A percentile compares a stretch with the other conserved stretches of the same genome.
phyloP scores from a whole-genome alignment of 768 basidiomycete genomes.

The Auricularia cornea region DNA sequence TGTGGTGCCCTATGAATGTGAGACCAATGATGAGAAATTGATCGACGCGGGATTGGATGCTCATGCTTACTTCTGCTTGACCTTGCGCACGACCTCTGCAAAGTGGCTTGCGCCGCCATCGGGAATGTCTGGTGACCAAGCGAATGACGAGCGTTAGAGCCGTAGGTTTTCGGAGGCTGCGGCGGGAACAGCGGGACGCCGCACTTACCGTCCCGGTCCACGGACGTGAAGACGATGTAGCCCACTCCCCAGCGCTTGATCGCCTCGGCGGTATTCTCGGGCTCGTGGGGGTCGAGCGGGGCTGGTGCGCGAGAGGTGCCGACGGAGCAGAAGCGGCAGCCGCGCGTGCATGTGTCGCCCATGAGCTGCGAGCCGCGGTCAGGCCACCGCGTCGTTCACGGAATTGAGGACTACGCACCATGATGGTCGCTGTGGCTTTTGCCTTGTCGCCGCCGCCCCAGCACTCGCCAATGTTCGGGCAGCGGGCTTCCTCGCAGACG shows the following conservation, averaged over 20 bases:
- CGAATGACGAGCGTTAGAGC: not conserved
- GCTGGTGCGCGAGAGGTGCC: constrained; percentile 86
- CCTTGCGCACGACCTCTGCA: constrained; percentile 88
- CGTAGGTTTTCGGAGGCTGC: not conserved
- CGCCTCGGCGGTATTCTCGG: constrained; percentile 96
- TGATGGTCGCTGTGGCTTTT: constrained; percentile 94
- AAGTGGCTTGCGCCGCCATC: constrained; percentile 94
- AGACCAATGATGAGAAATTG: not conserved
- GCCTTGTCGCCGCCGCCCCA: constrained; percentile 74
- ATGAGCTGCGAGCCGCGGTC: constrained; percentile 61
- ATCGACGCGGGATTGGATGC: not conserved
- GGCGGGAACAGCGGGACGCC: constrained; percentile 1
- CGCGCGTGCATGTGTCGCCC: constrained; percentile 98
- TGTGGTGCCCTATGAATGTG: constrained; percentile 66
- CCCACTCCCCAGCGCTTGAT: constrained; percentile 97
- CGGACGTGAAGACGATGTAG: constrained; percentile 94
- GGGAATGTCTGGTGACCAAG: constrained; percentile 53
- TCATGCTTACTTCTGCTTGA: constrained; percentile 80
- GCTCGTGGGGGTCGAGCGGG: constrained; percentile 91
- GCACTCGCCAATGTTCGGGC: constrained; percentile 99
- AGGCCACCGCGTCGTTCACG: not conserved
- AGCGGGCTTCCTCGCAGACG: constrained; percentile 97
- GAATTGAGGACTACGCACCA: constrained; percentile 47
- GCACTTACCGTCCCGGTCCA: constrained; percentile 85
- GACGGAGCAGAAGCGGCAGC: constrained; percentile 95